Percentiles rank a stretch among this genome's conserved stretches.
Conservation (phyloP, 2,329 filamentous ascomycete species). For the Aspergillus fumigatus region DNA sequence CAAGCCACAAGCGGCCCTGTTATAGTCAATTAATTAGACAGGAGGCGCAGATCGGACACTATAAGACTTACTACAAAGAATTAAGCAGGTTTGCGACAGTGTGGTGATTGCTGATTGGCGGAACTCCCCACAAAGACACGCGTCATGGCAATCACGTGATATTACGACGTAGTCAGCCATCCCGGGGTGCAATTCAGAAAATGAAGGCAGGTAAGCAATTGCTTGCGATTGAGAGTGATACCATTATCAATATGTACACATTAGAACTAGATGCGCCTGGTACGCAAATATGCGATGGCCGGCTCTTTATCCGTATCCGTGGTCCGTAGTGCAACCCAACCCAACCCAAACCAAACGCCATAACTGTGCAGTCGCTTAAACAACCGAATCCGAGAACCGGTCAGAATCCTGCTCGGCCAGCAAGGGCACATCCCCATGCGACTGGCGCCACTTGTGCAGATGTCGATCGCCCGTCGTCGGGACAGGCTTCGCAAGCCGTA, state of each 20-base stretch:
- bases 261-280: background rate
- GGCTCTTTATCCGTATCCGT: background rate
- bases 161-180: too few species aligned
- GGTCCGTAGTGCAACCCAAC: background rate
- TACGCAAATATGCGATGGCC: background rate
- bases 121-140: too few species aligned
- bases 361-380: background rate
- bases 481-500: slow-evolving; percentile 50
- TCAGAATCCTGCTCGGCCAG: background rate
- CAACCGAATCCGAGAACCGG: background rate
- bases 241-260: background rate
- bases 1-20: too few species aligned
- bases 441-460: background rate
- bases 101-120: too few species aligned
- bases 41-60: too few species aligned
- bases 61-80: too few species aligned
- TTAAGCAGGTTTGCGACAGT: too few species aligned
- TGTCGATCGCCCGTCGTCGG: slow-evolving; percentile 46
- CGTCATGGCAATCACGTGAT: too few species aligned
- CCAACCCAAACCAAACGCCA: background rate
- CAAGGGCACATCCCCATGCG: background rate
- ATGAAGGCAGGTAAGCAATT: background rate
- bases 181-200: background rate
- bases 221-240: background rate
- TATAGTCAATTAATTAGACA: too few species aligned